Evolutionary conservation across 192 early-diverging fungal species (phyloP), one percentile per base, ranked within the genome.

Genomic region (Ambispora gerdemannii): DNA sequence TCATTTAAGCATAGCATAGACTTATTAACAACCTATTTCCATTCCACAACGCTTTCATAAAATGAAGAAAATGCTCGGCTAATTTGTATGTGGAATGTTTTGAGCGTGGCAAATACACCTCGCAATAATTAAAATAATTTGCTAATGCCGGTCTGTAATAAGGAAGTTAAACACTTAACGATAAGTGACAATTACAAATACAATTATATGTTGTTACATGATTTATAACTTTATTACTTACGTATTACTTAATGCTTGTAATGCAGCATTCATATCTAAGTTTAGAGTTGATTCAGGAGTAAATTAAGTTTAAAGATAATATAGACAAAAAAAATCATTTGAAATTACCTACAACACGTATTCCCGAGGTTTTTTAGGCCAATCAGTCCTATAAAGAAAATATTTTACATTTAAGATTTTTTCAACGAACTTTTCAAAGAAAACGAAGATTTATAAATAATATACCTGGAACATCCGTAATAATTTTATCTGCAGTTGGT

Each of bases 311-410:
- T n/a, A n/a, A n/a, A n/a, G n/a, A n/a, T n/a, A n/a, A n/a, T n/a
- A n/a, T n/a, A 1, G 17, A 24, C 27, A 47, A 38, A 63, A 47
- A 1, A 10, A 20, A 47, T n/a, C 13, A 28, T 28, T 64, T 15
- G 19, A 22, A 34, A 63, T 63, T 24, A 51, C 65, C 17, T 13
- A 67, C 65, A 80, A 35, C 78, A 80, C 1, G 78, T 80, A 31
- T 76, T 80, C 34, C 78, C 78, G 4, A 80, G 38, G 32, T 80
- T 80, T 50, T 80, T 80, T 19, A 80, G 51, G 2, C 78, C 78
- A 22, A 80, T 75, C 6, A 80, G 43, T 33, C 78, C 78, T 52
- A 74, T n/a, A 71, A n/a, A n/a, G n/a, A n/a, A n/a, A n/a, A n/a
- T n/a, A n/a, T n/a, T n/a, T 75, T 72, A 56, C 70, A 24, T 78